Conservation (phyloP, 805 yeast species). For the Lipomyces starkeyi region DNA sequence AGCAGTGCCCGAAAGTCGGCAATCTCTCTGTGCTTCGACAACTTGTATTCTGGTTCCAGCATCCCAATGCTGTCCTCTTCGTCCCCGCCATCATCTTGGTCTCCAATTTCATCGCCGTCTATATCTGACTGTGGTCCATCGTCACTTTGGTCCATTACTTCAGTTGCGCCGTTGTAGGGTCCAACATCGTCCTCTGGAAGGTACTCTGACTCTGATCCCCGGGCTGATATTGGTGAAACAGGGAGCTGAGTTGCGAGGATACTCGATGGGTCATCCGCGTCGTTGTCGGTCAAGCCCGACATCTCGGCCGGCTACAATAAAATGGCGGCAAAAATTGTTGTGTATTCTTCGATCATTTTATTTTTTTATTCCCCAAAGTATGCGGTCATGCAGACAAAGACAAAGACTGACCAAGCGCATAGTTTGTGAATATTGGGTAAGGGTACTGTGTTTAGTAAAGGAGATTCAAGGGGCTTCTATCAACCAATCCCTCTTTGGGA, state of each 20-base stretch:
- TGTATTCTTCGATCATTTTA: background rate
- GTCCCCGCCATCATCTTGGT: background rate
- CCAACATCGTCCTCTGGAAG: background rate
- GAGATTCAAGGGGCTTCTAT: too few relatives aligned
- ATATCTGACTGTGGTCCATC: background rate
- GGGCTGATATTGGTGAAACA: background rate
- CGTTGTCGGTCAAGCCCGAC: background rate
- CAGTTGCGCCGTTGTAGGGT: background rate
- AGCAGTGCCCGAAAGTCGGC: conserved; percentile 22
- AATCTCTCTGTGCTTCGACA: conserved; percentile 18
- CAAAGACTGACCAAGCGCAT: too few relatives aligned
- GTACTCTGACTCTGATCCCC: background rate
- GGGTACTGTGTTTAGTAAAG: background rate
- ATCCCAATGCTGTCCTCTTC: background rate
- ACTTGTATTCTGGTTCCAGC: background rate
- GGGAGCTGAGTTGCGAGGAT: background rate
- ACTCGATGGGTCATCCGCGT: background rate
- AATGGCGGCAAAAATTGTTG: background rate
- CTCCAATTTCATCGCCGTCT: conserved; percentile 1
- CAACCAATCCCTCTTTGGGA: too few relatives aligned
- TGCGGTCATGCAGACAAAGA: background rate
- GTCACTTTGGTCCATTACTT: background rate
- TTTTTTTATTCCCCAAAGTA: background rate
- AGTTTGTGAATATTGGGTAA: background rate
- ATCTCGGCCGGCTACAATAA: background rate